Evolutionary conservation across 177 flowering plant species (phyloP), one percentile per base, ranked within the genome.

Genomic region (Vitis hybrid): DNA sequence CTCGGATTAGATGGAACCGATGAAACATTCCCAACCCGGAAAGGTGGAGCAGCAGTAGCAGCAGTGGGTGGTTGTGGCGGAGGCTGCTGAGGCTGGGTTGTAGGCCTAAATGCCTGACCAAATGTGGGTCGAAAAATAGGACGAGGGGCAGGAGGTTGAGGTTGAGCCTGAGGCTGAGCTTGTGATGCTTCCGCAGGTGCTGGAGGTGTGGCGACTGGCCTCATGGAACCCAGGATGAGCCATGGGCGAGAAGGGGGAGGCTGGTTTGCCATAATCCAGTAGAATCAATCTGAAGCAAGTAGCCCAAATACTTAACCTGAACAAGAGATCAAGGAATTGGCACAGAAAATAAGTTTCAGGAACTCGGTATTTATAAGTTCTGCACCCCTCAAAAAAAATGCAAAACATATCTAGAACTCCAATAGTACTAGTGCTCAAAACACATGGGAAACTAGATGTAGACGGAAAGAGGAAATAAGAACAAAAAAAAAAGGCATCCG

Each of bases 211-310:
- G 61, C 67, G 17, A 70, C 71, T 0, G 80, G 78, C 11, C 56
- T 54, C 21, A 81, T 65, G 51, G 86, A 71, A 51, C 74, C 69
- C 63, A 86, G 55, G 55, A 88, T 86, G 51, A 77, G 76, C 91
- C 84, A 85, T 4, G 88, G 87, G 53, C 87, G 89, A 53, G 75
- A 0, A 3, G 76, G 74, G 75, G 9, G 17, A 2, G 69, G 83
- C 50, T 71, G 82, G 72, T 67, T 76, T 55, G 84, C 73, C 85
- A 80, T 80, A 3, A 21, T 53, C 14, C 27, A 11, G 10, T 6
- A 27, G 6, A 61, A 52, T 3, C 6, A 32, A 32, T 3, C 6
- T 58, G 21, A 15, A 35, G 41, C 6, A 11, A 20, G 18, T 50
- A 12, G 5, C 20, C 18, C 67, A 3, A 32, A 58, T 12, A 48